Percentiles rank a stretch among this genome's conserved stretches.
Conservation (phyloP, 2,329 filamentous ascomycete genomes). For the Neopestalotiopsis sp. region DNA sequence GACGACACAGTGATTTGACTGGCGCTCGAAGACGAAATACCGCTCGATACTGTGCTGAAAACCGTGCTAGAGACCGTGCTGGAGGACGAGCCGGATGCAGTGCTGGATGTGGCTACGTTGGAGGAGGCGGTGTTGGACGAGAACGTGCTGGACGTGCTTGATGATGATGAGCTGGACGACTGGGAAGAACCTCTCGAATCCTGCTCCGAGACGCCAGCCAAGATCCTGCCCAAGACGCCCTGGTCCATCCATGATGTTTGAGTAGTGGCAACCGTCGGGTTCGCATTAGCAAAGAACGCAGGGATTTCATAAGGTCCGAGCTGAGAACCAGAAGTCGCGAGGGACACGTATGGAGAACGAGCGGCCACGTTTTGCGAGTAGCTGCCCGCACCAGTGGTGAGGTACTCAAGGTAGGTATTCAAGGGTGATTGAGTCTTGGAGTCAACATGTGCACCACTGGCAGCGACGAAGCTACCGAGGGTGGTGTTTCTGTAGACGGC, state of each 20-base stretch:
- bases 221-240: constrained; percentile 36
- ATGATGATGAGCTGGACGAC: constrained; percentile 21
- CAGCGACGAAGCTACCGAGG: constrained; percentile 42
- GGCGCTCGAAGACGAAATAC: neutral
- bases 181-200: constrained; percentile 19
- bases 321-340: constrained; percentile 36
- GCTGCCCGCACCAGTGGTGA: constrained; percentile 44
- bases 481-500: constrained; percentile 45
- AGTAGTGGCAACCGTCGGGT: constrained; percentile 37
- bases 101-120: neutral
- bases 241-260: constrained; percentile 43
- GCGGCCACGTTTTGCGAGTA: constrained; percentile 41
- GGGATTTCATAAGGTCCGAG: constrained; percentile 40
- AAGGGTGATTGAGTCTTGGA: constrained; percentile 35
- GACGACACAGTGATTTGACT: neutral
- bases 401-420: constrained; percentile 47
- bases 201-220: constrained; percentile 21
- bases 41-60: neutral
- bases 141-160: constrained; percentile 9
- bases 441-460: constrained; percentile 37
- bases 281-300: constrained; percentile 40
- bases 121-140: constrained; percentile 7
- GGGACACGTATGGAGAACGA: constrained; percentile 39
- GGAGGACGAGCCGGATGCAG: neutral
- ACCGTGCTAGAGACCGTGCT: neutral